Evolutionary conservation across 192 early-diverging fungal genomes (phyloP), one percentile per base, ranked within the genome.

Genomic region (Gryganskiella cystojenkinii): DNA sequence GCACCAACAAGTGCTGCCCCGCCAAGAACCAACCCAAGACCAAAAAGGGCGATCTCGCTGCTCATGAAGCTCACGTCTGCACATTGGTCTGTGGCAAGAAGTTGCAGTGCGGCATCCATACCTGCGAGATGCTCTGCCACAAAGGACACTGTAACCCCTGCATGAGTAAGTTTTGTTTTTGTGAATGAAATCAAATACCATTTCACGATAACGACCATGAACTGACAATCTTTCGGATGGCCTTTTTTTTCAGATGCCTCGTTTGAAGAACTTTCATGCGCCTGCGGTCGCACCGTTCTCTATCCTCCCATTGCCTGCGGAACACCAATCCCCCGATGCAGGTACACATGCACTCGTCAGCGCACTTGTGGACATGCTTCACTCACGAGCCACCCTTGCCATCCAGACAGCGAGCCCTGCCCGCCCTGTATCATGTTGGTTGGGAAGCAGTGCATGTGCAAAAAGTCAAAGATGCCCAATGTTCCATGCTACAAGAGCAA

Each of bases 401-500:
- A 99, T 76, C 83, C 89, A 2, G 95, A 94, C 62, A 80, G 79
- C n/a, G 90, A 89, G 53, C 85, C 94, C 3, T 99, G 97, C 43
- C 95, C 97, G 11, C 96, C 96, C 24, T 99, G 97, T 81, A 83
- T 95, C 17, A 85, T 93, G 44, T 89, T 99, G 43, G 93, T 94
- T 0, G 76, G 86, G 9, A 84, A 90, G 37, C 65, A 55, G 61
- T 94, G 93, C 63, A 85, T 90, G 83, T 98, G 96, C 70, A 93
- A 95, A 40, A 92, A 90, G 62, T 83, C 85, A 19, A 83, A 82
- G 33, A 80, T 97, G 80, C 89, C 87, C 27, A 95, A 92, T 64
- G 82, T 96, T 4, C 91, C 94, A 5, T 98, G 97, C 70, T 92
- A 93, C 53, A 85, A 94, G 27, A 86, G 80, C 43, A 82, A 83